Evolutionary conservation across 1,284 basidiomycete genomes (phyloP).

Genomic region (Puccinia hordei): DNA sequence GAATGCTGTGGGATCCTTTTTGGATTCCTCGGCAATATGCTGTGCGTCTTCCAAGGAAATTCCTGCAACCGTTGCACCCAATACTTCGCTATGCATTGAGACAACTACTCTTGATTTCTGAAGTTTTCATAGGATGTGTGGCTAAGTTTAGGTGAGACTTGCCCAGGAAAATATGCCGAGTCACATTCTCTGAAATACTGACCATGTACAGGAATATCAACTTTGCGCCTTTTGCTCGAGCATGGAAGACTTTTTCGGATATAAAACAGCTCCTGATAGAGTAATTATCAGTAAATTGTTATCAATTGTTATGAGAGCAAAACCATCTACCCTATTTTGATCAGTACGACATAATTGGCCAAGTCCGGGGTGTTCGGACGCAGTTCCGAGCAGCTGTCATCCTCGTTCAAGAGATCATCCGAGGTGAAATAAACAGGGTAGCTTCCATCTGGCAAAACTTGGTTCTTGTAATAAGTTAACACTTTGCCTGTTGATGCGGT

Average conservation of each 20-base stretch:
- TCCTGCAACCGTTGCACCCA: conserved; percentile 11
- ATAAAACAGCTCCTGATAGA: conserved; percentile 39
- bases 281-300: not conserved
- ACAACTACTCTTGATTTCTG: conserved; percentile 29
- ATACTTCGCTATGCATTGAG: not conserved
- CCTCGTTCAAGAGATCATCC: conserved; percentile 6
- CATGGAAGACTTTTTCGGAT: conserved; percentile 27
- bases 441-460: conserved; percentile 11
- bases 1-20: conserved; percentile 9
- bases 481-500: not conserved
- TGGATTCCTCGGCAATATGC: not conserved
- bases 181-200: not conserved
- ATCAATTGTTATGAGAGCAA: not conserved
- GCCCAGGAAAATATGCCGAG: not conserved
- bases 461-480: conserved; percentile 29
- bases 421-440: conserved; percentile 36
- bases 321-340: conserved; percentile 31
- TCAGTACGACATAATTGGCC: conserved; percentile 33
- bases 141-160: not conserved
- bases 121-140: not conserved
- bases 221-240: conserved; percentile 43
- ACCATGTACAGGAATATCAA: conserved; percentile 50
- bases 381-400: conserved; percentile 32
- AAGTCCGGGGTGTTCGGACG: conserved; percentile 29
- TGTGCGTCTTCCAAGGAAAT: conserved; percentile 26